Base-by-base conservation (phyloP, 345 rosid species). In the Anacardium occidentale region DNA sequence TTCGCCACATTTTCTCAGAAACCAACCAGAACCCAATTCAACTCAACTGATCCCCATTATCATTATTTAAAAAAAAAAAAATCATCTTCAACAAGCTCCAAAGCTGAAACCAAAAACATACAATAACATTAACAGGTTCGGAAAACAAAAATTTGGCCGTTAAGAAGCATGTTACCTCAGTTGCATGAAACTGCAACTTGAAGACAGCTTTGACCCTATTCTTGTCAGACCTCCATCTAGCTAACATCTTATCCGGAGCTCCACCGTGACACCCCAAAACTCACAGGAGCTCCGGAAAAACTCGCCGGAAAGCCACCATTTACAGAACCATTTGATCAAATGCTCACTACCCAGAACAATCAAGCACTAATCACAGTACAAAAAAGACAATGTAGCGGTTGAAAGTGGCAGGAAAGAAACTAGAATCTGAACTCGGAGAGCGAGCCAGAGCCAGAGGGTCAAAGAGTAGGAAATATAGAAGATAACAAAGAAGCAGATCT, bases 101-200 rank as follows among this genome's bases (percentile, higher is more conserved):
- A 37, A 68, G 40, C 72, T 44, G 29, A 40, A 42, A 55, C 62
- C 62, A 40, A 64, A 22, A 67, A 7, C 44, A 12, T 32, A 50
- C 20, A 18, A n/a, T n/a, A n/a, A 15, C n/a, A 63, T 54, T 26
- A 12, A 17, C 18, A 57, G n/a, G 7, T 7, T 10, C 12, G 47
- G 20, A 52, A 42, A 48, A 62, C 8, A 34, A 17, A 42, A 61
- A 14, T 15, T 50, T 50, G 18, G 7, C 15, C 53, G 14, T 50
- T 17, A 3, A 12, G 4, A 50, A 50, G 14, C 53, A 34, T 24
- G 42, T 25, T 64, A 91, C 98, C 91, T 89, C 97, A 85, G 99
- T 89, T 26, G 91, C 87, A 53, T 87, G 92, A 76, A 95, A 91
- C 90, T 86, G 93, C 72, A 95, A 80, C 75, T 89, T 89, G 89